Conservation (phyloP, 164 flowering plant genomes). For the Tinospora cordifolia region DNA sequence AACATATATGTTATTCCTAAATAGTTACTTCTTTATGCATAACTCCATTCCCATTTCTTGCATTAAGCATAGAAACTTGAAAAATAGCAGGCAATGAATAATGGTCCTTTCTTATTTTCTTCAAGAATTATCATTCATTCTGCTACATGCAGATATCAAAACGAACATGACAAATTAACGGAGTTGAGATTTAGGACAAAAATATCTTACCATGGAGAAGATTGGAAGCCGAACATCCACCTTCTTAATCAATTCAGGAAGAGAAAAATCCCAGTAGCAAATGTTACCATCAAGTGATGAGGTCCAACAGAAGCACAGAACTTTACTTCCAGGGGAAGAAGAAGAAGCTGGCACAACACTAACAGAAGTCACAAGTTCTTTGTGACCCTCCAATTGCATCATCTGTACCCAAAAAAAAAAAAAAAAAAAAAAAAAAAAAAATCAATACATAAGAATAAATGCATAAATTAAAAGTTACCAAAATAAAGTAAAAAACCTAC, state of each 20-base stretch:
- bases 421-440: background rate
- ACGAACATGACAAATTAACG: background rate
- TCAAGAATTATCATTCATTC: no score
- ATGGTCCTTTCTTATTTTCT: no score
- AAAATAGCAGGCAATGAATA: no score
- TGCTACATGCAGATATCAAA: no score
- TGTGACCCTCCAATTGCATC: slow-evolving; percentile 73
- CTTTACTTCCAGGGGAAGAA: slow-evolving; percentile 34
- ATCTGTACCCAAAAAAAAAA: slow-evolving; percentile 29
- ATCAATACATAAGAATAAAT: background rate
- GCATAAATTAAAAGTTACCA: background rate
- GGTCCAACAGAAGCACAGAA: slow-evolving; percentile 79
- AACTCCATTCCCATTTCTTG: no score
- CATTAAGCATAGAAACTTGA: no score
- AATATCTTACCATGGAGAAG: slow-evolving; percentile 61
- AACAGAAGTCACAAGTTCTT: slow-evolving; percentile 63
- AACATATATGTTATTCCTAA: no score
- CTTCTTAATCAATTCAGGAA: slow-evolving; percentile 60
- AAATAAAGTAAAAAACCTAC: slow-evolving; percentile 27
- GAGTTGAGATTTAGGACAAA: background rate
- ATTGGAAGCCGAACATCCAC: slow-evolving; percentile 50
- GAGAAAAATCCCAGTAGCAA: slow-evolving; percentile 85
- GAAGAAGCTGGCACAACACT: slow-evolving; percentile 52
- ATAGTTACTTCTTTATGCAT: no score
- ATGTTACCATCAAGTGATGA: slow-evolving; percentile 88